Base-by-base conservation (phyloP, 2,329 filamentous ascomycete genomes). In the Clonostachys rhizophaga region DNA sequence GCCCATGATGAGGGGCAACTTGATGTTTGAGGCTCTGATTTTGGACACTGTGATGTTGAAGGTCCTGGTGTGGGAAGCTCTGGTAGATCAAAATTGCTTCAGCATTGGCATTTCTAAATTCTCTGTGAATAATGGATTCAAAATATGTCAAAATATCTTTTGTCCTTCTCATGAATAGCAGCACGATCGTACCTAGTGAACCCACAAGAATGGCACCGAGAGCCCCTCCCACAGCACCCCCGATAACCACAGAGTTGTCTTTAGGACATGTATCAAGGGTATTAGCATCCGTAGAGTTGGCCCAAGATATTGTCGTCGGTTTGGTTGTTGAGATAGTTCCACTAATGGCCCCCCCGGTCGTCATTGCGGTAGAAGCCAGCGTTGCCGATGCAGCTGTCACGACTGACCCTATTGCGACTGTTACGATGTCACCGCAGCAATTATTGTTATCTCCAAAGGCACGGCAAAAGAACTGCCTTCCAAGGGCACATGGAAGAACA, bases 171-270 rank as follows among this genome's bases (percentile, higher is more conserved):
- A 30, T 3, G 24, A 30, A 9, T 30, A 57, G 36, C 16, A 51
- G 48, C 1, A 48, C 50, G 10, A 57, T 34, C 3, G 49, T 50
- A 6, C 49, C 56, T 4, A 58, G 47, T 3, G 55, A 53, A 2
- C 50, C 54, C 16, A 58, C 45, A 16, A 58, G 47, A 17, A 50
- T 52, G 13, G 49, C 51, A 7, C 55, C 54, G 5, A 58, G 49
- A 5, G 46, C 50, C 17, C 52, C 54, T 10, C 56, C 54, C 5
- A 57, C 51, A 2, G 54, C 54, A 5, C 54, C 54, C 11, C 53
- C 55, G 16, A 58, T 51, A 4, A 54, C 47, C 2, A 50, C 54
- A 11, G 53, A 47, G 9, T 53, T 56, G 43, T 56, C 50, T 34
- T 50, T 51, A 3, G 56, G 55, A 18, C 56, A 58, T 13, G 20